A percentile compares a stretch with the other conserved stretches of the same genome.
Evolutionary conservation across 768 basidiomycete genomes (phyloP).

Genomic region (Phaffia australis): DNA sequence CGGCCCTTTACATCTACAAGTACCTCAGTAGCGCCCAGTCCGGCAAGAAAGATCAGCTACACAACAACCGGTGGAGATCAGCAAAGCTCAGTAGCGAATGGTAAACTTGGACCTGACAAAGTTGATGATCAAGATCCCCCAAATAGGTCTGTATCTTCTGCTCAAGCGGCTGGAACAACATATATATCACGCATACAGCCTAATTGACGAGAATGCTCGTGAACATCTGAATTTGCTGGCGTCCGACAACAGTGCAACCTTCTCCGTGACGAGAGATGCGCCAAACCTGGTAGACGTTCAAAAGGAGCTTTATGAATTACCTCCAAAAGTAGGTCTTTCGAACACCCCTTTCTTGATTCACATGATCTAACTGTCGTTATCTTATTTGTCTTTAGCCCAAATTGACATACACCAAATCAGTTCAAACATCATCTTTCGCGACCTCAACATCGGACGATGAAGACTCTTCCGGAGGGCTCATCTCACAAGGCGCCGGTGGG

Average conservation of each 20-base stretch:
- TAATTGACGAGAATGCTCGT: too few species aligned
- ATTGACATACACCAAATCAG: constrained; percentile 37
- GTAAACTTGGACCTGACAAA: too few species aligned
- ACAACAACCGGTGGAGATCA: too few species aligned
- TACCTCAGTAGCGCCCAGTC: neutral
- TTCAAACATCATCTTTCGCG: constrained; percentile 33
- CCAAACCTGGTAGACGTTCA: constrained; percentile 81
- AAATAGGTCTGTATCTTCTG: too few species aligned
- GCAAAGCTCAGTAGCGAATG: too few species aligned
- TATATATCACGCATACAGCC: too few species aligned
- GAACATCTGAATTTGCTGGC: too few species aligned
- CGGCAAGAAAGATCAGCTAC: neutral
- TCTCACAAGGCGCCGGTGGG: neutral
- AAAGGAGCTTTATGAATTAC: constrained; percentile 80
- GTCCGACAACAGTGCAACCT: too few species aligned
- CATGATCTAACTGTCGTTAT: neutral
- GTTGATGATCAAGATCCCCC: too few species aligned
- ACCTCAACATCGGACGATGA: constrained; percentile 49
- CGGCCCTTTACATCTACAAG: neutral
- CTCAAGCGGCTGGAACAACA: too few species aligned
- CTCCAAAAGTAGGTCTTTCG: constrained; percentile 54
- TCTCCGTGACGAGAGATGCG: constrained; percentile 30
- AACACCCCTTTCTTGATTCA: neutral
- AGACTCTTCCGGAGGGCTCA: constrained; percentile 1
- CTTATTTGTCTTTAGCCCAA: constrained; percentile 16